Conservation (phyloP, 1,284 basidiomycete genomes). For the Rhodotorula sp. region DNA sequence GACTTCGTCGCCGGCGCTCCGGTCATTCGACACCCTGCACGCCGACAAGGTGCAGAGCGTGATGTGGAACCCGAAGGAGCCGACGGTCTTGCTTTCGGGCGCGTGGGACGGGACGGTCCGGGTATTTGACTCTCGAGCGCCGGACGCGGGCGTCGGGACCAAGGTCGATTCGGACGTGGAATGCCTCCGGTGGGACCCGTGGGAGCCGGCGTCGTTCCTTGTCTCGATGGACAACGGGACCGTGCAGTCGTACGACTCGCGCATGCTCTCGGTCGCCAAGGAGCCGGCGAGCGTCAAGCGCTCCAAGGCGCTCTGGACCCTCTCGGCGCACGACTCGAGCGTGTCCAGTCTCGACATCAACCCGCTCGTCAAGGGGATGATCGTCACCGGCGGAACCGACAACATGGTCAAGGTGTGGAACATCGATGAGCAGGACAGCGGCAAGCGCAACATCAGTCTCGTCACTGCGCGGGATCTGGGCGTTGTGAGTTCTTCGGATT, state of each 20-base stretch:
- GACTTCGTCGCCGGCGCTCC: slow-evolving; percentile 59
- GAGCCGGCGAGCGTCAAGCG: slow-evolving; percentile 26
- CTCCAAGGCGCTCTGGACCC: slow-evolving; percentile 68
- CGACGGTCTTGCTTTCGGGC: slow-evolving; percentile 84
- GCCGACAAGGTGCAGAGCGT: slow-evolving; percentile 97
- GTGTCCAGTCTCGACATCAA: slow-evolving; percentile 89
- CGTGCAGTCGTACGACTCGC: slow-evolving; percentile 85
- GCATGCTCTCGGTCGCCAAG: slow-evolving; percentile 67
- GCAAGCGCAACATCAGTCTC: slow-evolving; percentile 75
- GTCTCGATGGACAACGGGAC: slow-evolving; percentile 91
- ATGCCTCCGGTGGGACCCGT: slow-evolving; percentile 92
- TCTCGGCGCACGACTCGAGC: slow-evolving; percentile 92
- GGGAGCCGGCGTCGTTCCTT: slow-evolving; percentile 81
- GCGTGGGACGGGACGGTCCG: slow-evolving; percentile 91
- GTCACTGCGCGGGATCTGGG: slow-evolving; percentile 89
- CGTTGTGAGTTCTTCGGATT: slow-evolving; percentile 62
- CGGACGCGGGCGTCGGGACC: slow-evolving; percentile 62
- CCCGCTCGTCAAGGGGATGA: slow-evolving; percentile 82
- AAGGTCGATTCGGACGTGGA: slow-evolving; percentile 79
- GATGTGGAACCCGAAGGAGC: slow-evolving; percentile 87
- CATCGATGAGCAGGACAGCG: slow-evolving; percentile 57
- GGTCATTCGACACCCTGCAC: slow-evolving; percentile 77
- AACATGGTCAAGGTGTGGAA: slow-evolving; percentile 92
- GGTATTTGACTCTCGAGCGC: slow-evolving; percentile 86
- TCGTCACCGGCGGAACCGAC: slow-evolving; percentile 91